These are phyloP conservation scores for Aspergillus phoenicis DNA, from an alignment of 2,329 filamentous ascomycete genomes.

Conservation along the genomic window DNA sequence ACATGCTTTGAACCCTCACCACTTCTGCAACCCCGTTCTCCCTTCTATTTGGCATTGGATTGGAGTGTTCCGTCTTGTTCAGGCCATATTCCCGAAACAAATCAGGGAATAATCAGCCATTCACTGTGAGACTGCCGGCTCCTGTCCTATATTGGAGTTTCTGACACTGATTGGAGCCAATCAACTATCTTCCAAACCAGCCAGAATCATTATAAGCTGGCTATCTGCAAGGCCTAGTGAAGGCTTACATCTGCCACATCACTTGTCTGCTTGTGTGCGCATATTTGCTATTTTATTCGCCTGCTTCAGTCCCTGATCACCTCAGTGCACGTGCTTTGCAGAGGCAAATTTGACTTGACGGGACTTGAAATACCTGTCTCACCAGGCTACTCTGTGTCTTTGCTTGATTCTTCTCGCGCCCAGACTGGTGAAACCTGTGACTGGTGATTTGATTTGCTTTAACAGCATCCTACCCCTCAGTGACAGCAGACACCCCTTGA, in stretches of 20 bases:
- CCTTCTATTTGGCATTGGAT: not conserved
- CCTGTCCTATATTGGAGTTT: not conserved
- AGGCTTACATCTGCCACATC: not conserved
- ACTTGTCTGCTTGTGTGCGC: not conserved
- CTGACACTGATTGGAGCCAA: constrained; percentile 2
- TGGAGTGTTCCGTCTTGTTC: not conserved
- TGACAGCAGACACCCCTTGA: not conserved
- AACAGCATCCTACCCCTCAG: constrained; percentile 2
- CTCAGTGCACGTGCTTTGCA: constrained; percentile 7
- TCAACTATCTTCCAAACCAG: not conserved
- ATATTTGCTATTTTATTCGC: not conserved
- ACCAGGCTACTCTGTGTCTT: not conserved
- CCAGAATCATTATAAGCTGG: not conserved
- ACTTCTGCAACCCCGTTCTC: not conserved
- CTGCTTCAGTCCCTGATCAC: not conserved
- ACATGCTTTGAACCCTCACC: constrained; percentile 9
- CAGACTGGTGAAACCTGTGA: not conserved
- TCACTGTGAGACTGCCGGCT: not conserved
- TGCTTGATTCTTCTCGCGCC: not conserved
- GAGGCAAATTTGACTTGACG: constrained; percentile 1
- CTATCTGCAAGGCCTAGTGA: not conserved
- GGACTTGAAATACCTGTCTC: not conserved
- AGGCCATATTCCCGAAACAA: not conserved
- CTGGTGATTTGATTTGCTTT: not conserved
- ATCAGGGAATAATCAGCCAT: not conserved